Base-by-base conservation (phyloP, 371 early-diverging fungal species). In the Mortierella polycephala region DNA sequence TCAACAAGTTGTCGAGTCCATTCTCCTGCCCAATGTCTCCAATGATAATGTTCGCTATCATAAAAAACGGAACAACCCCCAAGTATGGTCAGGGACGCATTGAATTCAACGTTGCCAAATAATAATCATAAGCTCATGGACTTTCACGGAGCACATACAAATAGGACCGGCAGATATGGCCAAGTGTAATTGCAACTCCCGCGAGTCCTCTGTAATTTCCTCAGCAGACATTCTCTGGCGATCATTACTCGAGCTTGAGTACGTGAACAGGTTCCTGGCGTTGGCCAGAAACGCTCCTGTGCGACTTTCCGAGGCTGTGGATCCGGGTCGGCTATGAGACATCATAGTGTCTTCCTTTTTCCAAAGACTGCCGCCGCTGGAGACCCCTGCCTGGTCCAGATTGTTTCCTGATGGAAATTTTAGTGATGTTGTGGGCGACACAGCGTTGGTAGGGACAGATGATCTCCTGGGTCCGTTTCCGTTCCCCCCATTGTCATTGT, bases 161-260 rank as follows among this genome's bases (percentile, higher is more conserved):
- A 89, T 75, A 16, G 85, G 82, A 3, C 89, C 89, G 44, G 87
- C 87, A 1, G 87, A 84, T 5, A 89, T 60, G 10, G 86, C 88
- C 69, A 87, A 85, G 53, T 89, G 89, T 30, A 89, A 80, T 60
- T 89, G 87, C 42, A 89, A 60, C 61, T 89, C 86, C 18, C 85
- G 63, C 0, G 80, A 52, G 37, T 69, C 74, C 5, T 72, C 64
- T 0, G 67, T 21, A 0, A 37, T 9, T 7, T 18, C 11, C 11
- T 2, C 57, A 41, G 60, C 8, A 7, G 51, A n/a, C 37, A 16
- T 45, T 14, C 57, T 10, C 1, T 53, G 42, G 9, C 57, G 63
- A 7, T 47, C 51, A 1, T 71, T 71, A 46, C 50, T 44, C 14
- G 1, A 2, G 40, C 50, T 55, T 12, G 67, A 21, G n/a, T 63